Evolutionary conservation across 1,284 basidiomycete genomes (phyloP), one percentile per base, ranked within the genome.

Genomic region (Malassezia pachydermatis): DNA sequence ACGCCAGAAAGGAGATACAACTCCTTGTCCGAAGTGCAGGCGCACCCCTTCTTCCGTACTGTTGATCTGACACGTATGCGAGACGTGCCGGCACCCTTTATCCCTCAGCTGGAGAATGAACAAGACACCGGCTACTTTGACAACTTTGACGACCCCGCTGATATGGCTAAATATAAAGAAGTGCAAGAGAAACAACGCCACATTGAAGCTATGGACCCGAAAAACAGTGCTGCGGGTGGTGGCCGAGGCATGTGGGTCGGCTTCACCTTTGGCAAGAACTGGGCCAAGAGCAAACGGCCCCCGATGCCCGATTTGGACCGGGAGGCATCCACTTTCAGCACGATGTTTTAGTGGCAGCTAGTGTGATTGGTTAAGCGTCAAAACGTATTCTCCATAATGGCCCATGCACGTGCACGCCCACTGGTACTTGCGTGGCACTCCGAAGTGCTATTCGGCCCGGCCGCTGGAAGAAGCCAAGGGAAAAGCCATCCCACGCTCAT

Each of bases 61-160:
- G 76, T 84, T 8, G 78, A 80, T 53, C 94, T 92, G 83, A 79
- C 82, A 27, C 77, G 80, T 62, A 76, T 96, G 19, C 83, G 92
- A 33, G 75, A 79, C 16, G 78, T 81, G 22, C 79, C 79, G n/a
- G 84, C 94, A 11, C 94, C 94, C 0, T 98, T 96, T 73, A 85
- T 98, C 4, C 94, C 94, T 17, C 84, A 88, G 9, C 80, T 99
- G 29, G 90, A 96, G 68, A 86, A 83, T 17, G 94, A 98, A 63
- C 79, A 87, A 52, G 94, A 71, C 72, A 90, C 90, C 1, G 92
- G 90, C 10, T 98, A 98, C 76, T 99, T 96, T 76, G 94, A 99
- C 73, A 89, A 95, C 72, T 98, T 96, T 73, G 84, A 83, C 22
- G 84, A 80, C 20, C 77, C 55, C 5, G 88, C 90, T 59, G 94